Conservation (phyloP, 139 green algal species). For the Eudorina sp. region DNA sequence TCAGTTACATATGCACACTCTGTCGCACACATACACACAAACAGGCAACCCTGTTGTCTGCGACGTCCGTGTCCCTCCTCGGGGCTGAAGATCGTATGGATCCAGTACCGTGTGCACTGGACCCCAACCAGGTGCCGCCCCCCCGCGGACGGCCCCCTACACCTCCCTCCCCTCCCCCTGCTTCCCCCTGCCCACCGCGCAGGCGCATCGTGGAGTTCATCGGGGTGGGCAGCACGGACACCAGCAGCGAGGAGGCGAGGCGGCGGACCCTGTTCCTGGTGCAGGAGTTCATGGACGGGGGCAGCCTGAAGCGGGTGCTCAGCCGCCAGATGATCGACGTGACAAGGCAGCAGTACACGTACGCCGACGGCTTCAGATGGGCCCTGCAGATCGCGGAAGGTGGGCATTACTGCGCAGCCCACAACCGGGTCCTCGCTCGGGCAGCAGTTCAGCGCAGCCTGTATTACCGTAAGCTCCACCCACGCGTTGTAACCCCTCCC, state of each 20-base stretch:
- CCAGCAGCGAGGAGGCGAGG: background rate
- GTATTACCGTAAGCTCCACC: background rate
- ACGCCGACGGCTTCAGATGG: background rate
- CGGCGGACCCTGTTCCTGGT: conserved; percentile 41
- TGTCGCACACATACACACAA: too few species aligned
- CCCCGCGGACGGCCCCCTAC: background rate
- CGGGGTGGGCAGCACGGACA: conserved; percentile 13
- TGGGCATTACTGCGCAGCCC: too few species aligned
- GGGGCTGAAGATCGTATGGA: too few species aligned
- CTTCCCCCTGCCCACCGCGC: background rate
- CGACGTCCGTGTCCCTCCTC: too few species aligned
- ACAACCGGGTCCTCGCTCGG: too few species aligned
- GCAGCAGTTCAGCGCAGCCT: too few species aligned
- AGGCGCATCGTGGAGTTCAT: conserved; percentile 46
- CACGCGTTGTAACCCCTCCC: background rate
- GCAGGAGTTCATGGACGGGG: conserved; percentile 47
- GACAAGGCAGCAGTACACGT: background rate
- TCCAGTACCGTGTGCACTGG: too few species aligned
- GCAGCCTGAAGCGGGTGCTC: conserved; percentile 24
- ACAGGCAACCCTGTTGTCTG: too few species aligned
- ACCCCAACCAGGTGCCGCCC: too few species aligned
- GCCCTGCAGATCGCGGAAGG: conserved; percentile 15
- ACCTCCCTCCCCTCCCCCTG: background rate
- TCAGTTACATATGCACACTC: too few species aligned
- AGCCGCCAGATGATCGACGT: background rate